Base-by-base conservation (phyloP, 192 early-diverging fungal species). In the Coemansia guatemalensis region DNA sequence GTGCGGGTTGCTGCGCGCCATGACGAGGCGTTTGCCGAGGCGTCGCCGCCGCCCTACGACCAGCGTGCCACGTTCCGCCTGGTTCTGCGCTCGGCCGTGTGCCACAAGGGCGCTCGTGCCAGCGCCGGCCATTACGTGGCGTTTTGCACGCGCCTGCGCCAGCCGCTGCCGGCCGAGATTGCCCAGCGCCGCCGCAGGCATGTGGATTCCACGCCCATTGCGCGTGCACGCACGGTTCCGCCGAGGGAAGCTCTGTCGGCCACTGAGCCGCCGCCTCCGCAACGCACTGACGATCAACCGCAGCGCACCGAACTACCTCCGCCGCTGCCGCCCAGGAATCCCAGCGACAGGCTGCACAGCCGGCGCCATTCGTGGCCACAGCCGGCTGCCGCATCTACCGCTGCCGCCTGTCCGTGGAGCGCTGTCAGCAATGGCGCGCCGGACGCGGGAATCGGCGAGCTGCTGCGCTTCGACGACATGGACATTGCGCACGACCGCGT, bases 381-480 rank as follows among this genome's bases (percentile, higher is more conserved):
- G n/a, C 33, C 29, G 47, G 48, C 8, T 41, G 27, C 22, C 4
- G 48, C 48, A 32, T 39, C 35, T 11, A 8, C 35, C 9, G 35
- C 35, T 39, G 2, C 35, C 35, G 35, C 35, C 2, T 39, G 35
- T 39, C 35, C 35, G 4, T 39, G 11, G 50, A 48, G 25, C 44
- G 1, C 41, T 30, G 51, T 17, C 12, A 53, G 27, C 27, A 29
- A 20, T 29, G 8, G 54, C 27, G 26, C 54, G 54, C 54, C 27
- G 3, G 17, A 52, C 8, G 51, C 29, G 39, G 64, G 44, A 0
- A 49, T 58, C 7, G 66, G 67, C 48, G 73, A 71, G 61, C 56
- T 77, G 48, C 23, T 66, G 56, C 65, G 76, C 26, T 82, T 86
- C 61, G 88, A 90, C 71, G 88, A 90, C 57, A 53, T 90, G 69